Base-by-base conservation (phyloP, 345 rosid genomes). In the Nasturtium officinale region DNA sequence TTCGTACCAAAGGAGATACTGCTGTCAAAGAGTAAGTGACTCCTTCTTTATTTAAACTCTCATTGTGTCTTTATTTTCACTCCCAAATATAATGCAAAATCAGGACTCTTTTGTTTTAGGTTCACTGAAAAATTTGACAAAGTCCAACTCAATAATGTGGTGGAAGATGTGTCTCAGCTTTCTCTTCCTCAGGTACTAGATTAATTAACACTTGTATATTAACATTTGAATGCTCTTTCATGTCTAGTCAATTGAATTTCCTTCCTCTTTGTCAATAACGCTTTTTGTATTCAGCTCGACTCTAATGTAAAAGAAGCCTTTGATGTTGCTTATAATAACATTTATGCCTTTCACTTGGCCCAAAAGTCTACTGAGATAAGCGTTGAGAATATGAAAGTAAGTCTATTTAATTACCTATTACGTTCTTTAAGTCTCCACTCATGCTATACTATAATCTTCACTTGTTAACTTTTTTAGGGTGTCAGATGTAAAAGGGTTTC, bases 251-350 rank as follows among this genome's bases (percentile, higher is more conserved):
- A 18, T 13, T 35, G 65, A 50, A 13, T 26, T 76, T 23, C 33
- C 42, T 71, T 62, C 30, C 6, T 65, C 59, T 30, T 12, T 45
- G 6, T 61, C 4, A 45, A 18, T 58, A n/a, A n/a, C n/a, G 32
- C 9, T 1, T 30, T 76, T 35, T 42, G 26, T 77, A 18, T 48
- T 58, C 83, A 94, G 97, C 88, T 94, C 30, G 97, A 88, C 67
- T 51, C 87, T 10, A 33, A 45, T 42, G 81, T 79, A 2, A 86
- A 77, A 64, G 85, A 89, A 80, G 97, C 97, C 1, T 94, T 91
- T 76, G 96, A 91, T 75, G 95, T 94, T 69, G 97, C 98, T 1
- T 94, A 89, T 72, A 74, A 87, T 30, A 94, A 94, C 83, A 94
- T 89, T 66, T 77, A 85, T 74, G 88, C 96, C 15, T 94, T 94